These are phyloP conservation scores for Parachaetomium inaequale DNA, from an alignment of 495 filamentous ascomycete species.

Conservation along the genomic window DNA sequence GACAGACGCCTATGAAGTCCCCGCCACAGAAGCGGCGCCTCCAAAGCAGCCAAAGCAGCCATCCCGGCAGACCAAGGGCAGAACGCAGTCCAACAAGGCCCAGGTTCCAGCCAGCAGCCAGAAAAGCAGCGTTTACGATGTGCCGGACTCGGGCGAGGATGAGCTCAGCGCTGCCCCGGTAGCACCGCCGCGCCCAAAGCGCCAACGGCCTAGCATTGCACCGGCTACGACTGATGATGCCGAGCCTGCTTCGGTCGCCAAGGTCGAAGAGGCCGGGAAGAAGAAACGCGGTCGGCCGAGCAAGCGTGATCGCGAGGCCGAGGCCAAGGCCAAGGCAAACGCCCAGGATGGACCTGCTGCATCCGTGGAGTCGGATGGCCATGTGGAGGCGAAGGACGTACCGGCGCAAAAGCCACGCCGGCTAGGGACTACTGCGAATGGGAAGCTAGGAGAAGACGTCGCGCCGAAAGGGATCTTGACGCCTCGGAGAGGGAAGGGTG, in stretches of 20 bases:
- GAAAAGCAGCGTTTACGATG: conserved; percentile 36
- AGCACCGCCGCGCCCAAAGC: neutral
- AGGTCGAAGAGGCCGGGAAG: conserved; percentile 9
- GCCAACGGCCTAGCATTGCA: neutral
- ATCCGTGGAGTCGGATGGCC: neutral
- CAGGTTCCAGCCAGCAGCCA: conserved; percentile 3
- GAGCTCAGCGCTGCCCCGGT: conserved; percentile 24
- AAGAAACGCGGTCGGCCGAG: conserved; percentile 25
- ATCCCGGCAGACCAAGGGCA: neutral
- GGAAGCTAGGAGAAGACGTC: conserved; percentile 9
- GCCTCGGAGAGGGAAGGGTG: conserved; percentile 32
- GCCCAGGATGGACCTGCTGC: neutral
- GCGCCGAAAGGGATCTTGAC: conserved; percentile 42
- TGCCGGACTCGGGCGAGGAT: conserved; percentile 41
- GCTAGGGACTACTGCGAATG: conserved; percentile 3
- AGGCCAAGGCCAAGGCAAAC: neutral
- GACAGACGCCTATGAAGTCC: conserved; percentile 21
- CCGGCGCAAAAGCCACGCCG: neutral
- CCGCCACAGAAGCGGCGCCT: conserved; percentile 26
- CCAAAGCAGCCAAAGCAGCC: conserved; percentile 15
- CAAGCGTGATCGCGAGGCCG: conserved; percentile 18
- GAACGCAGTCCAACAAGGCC: conserved; percentile 10
- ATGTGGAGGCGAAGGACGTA: neutral
- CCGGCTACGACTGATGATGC: neutral
- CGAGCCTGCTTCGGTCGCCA: neutral